These are phyloP conservation scores for Casaregolazyma lundiana DNA, from an alignment of 1,139 yeast genomes.

Conservation along the genomic window DNA sequence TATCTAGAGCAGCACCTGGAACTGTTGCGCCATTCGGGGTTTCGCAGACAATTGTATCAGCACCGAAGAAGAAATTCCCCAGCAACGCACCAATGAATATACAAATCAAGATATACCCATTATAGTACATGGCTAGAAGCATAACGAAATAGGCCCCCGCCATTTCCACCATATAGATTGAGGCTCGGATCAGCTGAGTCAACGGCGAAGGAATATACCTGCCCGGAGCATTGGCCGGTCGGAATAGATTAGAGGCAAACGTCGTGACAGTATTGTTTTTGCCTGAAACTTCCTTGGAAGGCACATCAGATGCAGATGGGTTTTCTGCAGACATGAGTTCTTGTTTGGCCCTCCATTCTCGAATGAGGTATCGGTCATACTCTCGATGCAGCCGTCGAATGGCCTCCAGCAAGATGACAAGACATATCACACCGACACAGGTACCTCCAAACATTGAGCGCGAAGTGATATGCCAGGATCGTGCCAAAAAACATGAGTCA, in stretches of 20 bases:
- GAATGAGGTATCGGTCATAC: conserved; percentile 43
- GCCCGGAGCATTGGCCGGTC: conserved; percentile 3
- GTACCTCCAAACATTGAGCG: conserved; percentile 65
- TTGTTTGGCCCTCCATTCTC: conserved; percentile 21
- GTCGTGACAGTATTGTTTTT: not conserved
- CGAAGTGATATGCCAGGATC: conserved; percentile 59
- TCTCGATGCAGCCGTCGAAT: conserved; percentile 54
- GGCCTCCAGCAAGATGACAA: conserved; percentile 56
- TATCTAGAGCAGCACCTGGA: conserved; percentile 16
- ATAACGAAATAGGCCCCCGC: conserved; percentile 60
- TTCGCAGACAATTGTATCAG: conserved; percentile 21
- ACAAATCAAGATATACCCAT: conserved; percentile 61
- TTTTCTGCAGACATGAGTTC: conserved; percentile 1
- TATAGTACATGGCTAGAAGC: conserved; percentile 70
- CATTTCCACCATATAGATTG: conserved; percentile 54
- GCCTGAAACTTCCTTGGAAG: conserved; percentile 3
- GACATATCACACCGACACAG: conserved; percentile 58
- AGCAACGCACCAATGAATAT: conserved; percentile 59
- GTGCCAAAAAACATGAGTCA: conserved; percentile 60
- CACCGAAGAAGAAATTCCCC: conserved; percentile 44
- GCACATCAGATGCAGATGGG: conserved; percentile 1
- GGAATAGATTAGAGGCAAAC: not conserved
- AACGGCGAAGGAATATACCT: conserved; percentile 35
- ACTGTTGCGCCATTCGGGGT: not conserved
- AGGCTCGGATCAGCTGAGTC: conserved; percentile 49